Conservation (phyloP, 208 protist species). For the Porcisia deanei region DNA sequence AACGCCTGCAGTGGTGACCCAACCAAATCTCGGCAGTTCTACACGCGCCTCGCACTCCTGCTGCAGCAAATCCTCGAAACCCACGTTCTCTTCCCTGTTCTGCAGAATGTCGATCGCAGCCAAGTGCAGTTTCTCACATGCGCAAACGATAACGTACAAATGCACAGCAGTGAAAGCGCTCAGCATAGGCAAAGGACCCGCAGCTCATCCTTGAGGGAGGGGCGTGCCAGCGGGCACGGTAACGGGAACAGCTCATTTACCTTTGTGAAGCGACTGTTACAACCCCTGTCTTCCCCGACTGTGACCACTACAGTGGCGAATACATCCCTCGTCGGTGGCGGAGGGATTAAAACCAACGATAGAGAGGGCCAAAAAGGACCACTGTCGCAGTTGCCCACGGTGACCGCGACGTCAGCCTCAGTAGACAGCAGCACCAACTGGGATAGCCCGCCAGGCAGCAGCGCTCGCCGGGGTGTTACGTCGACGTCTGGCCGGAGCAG, state of each 20-base stretch:
- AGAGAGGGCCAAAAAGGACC: not conserved
- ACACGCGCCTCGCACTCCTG: conserved; percentile 47
- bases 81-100: conserved; percentile 59
- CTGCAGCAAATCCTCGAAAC: conserved; percentile 58
- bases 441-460: not conserved
- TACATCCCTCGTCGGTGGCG: not conserved
- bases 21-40: conserved; percentile 55
- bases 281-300: conserved; percentile 8
- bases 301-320: not conserved
- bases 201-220: conserved; percentile 17
- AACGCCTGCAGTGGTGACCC: conserved; percentile 59
- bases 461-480: not conserved
- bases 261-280: conserved; percentile 25
- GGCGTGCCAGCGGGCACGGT: not conserved
- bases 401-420: not conserved
- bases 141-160: conserved; percentile 6
- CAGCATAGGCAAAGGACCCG: conserved; percentile 2
- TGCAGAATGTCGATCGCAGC: conserved; percentile 40
- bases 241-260: conserved; percentile 19
- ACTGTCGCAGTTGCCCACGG: not conserved
- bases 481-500: conserved; percentile 5
- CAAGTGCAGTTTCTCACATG: conserved; percentile 28
- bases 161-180: not conserved
- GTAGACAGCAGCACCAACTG: not conserved
- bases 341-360: not conserved